phyloP scores from a whole-genome alignment of 164 flowering plant species.

The Nymphaea colorata region DNA sequence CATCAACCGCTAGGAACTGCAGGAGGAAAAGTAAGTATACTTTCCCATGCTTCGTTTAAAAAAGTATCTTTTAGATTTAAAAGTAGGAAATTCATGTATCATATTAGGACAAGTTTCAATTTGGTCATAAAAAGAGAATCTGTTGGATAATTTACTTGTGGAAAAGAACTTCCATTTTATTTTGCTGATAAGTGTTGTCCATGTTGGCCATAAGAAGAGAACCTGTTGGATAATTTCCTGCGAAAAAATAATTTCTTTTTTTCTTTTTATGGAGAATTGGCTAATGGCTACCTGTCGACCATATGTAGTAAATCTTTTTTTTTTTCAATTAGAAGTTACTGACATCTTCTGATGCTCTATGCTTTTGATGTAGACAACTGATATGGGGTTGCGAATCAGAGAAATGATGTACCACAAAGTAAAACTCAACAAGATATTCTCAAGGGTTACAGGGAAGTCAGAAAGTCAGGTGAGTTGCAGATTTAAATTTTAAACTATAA shows the following conservation, averaged over 20 bases:
- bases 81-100: background rate
- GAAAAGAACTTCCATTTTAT: too few relatives aligned
- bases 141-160: too few relatives aligned
- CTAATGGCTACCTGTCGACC: too few relatives aligned
- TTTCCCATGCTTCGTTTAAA: background rate
- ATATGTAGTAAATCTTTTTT: too few relatives aligned
- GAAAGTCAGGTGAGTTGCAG: constrained; percentile 43
- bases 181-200: too few relatives aligned
- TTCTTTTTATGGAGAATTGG: too few relatives aligned
- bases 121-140: too few relatives aligned
- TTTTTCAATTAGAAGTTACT: too few relatives aligned
- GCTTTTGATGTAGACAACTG: constrained; percentile 38
- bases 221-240: too few relatives aligned
- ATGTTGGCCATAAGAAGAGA: too few relatives aligned
- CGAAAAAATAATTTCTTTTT: too few relatives aligned
- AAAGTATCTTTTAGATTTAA: background rate
- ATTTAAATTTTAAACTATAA: background rate
- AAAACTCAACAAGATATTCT: constrained; percentile 76
- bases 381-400: constrained; percentile 50
- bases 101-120: too few relatives aligned
- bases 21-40: constrained; percentile 57
- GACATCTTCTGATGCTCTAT: background rate
- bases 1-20: constrained; percentile 78
- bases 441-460: constrained; percentile 85
- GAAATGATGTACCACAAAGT: constrained; percentile 75